Base-by-base conservation (phyloP, 2,329 filamentous ascomycete genomes). In the Malbranchea cinnamomea region DNA sequence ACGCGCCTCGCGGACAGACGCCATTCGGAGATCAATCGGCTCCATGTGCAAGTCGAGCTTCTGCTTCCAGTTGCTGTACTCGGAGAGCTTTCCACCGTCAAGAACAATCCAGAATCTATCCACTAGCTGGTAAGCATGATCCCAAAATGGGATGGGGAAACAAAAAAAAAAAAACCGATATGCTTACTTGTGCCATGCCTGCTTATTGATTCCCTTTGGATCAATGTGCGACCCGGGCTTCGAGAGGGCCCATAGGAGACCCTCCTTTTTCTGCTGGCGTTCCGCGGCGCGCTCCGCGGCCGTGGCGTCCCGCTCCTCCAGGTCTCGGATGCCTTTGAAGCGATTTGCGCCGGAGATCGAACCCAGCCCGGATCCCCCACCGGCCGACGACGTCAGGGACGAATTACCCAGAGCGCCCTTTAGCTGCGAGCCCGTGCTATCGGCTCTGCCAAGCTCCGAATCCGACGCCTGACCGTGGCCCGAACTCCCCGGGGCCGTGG, bases 41-140 rank as follows among this genome's bases (percentile, higher is more conserved):
- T 95, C 89, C 74, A 93, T 95, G 52, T 98, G 91, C 15, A 95
- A 63, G 54, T 98, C 89, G 14, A 98, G 69, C 52, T 74, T 87
- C 52, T 98, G 83, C 57, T 98, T 98, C 89, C 89, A 98, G 53
- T 98, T 95, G 51, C 85, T 93, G 56, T 98, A 98, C 50, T 98
- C 89, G 2, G 87, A 94, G 10, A 98, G 67, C 51, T 89, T 93
- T 14, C 89, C 89, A 54, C 93, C 85, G 50, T 95, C 91, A 25
- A 98, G 66, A 2, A 98, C 89, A 40, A 98, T 91, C 89, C 89
- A 98, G 57, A 95, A 98, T 49, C 84, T 91, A 44, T 8, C 15
- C 11, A 12, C 25, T 22, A n/a, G n/a, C n/a, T n/a, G n/a, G 26
- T 40, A 23, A 23, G 23, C 37, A 23, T 24, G 26, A 24, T 13